These are phyloP conservation scores for Marsdenia floribunda DNA, from an alignment of 257 asterid species.

Conservation along the genomic window DNA sequence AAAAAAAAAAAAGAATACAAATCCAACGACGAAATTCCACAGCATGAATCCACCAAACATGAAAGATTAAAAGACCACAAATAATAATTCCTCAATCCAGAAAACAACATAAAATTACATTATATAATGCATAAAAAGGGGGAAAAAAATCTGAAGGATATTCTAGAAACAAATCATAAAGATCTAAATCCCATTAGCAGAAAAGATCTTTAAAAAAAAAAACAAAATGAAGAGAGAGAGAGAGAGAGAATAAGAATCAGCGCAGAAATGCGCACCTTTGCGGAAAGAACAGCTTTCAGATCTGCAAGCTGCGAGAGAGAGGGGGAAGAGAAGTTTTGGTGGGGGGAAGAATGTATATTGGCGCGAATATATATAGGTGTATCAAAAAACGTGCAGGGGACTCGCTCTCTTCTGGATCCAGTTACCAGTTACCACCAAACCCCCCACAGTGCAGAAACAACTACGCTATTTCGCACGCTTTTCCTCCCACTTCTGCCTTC, in stretches of 20 bases:
- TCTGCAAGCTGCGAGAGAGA: slow-evolving; percentile 1
- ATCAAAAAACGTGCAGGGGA: slow-evolving; percentile 20
- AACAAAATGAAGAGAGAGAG: neutral
- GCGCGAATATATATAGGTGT: slow-evolving; percentile 12
- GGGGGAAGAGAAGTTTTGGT: neutral
- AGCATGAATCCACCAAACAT: neutral
- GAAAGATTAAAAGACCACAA: no score
- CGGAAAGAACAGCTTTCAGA: neutral
- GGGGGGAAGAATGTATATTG: neutral
- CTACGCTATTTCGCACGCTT: neutral
- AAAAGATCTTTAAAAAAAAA: neutral
- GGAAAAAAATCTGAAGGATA: neutral
- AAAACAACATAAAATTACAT: neutral
- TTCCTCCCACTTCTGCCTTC: neutral
- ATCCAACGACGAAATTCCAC: neutral
- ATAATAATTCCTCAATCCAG: neutral
- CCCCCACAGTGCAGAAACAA: neutral
- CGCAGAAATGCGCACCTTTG: slow-evolving; percentile 2
- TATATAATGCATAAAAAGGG: neutral
- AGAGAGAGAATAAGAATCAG: neutral
- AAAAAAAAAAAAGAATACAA: no score
- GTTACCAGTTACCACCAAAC: neutral
- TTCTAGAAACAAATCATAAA: neutral
- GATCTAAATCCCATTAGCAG: neutral
- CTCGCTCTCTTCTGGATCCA: slow-evolving; percentile 20